Percentiles rank a stretch among this genome's conserved stretches.
These are phyloP conservation scores for Yarrowia sp. DNA, from an alignment of 805 yeast genomes.

Conservation along the genomic window DNA sequence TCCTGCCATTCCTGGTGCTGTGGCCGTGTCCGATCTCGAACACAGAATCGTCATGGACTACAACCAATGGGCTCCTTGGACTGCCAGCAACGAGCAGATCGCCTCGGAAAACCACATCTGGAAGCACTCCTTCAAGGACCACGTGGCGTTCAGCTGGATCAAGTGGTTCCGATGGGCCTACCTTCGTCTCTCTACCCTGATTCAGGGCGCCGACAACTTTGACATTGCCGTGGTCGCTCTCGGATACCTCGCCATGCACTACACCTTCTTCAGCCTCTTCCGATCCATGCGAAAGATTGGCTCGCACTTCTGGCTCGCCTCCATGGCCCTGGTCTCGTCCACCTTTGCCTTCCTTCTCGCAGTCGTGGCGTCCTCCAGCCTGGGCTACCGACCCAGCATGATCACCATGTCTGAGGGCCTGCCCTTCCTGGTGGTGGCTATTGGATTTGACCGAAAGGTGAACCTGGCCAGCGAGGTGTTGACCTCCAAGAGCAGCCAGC, in stretches of 20 bases:
- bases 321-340: constrained; percentile 78
- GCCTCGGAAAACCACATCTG: constrained; percentile 41
- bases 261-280: constrained; percentile 77
- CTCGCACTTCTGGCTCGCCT: constrained; percentile 85
- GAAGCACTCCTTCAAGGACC: constrained; percentile 42
- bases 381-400: constrained; percentile 70
- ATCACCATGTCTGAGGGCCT: constrained; percentile 85
- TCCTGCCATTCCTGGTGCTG: constrained; percentile 42
- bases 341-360: constrained; percentile 86
- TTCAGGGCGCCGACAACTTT: constrained; percentile 77
- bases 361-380: constrained; percentile 62
- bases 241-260: constrained; percentile 88
- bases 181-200: constrained; percentile 48
- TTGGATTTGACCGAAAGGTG: constrained; percentile 89
- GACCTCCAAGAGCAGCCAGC: constrained; percentile 47
- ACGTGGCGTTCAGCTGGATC: constrained; percentile 49
- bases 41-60: constrained; percentile 44
- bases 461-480: constrained; percentile 61
- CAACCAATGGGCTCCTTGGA: constrained; percentile 47
- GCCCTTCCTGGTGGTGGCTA: constrained; percentile 89
- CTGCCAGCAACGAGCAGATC: constrained; percentile 44
- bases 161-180: constrained; percentile 50
- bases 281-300: constrained; percentile 78
- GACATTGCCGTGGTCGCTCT: constrained; percentile 79
- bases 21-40: constrained; percentile 41